These are phyloP conservation scores for Linnemannia exigua DNA, from an alignment of 192 early-diverging fungal species.

Conservation along the genomic window DNA sequence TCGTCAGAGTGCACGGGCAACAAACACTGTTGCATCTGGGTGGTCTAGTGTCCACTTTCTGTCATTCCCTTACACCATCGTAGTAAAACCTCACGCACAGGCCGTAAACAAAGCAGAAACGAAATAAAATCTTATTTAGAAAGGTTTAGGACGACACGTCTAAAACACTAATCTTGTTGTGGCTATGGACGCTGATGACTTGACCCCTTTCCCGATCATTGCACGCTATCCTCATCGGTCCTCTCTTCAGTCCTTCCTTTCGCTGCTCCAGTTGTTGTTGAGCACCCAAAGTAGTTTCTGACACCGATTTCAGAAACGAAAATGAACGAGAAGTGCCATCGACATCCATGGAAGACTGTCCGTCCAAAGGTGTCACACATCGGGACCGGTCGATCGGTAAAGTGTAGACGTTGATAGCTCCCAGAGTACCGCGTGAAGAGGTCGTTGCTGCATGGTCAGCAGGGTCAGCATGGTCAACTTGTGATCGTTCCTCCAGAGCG, in stretches of 20 bases:
- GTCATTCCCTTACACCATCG: not conserved
- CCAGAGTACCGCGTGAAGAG: not conserved
- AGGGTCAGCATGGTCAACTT: not conserved
- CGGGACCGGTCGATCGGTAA: slow-evolving; percentile 7
- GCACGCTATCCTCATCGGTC: not conserved
- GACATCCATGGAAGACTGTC: not conserved
- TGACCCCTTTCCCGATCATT: not conserved
- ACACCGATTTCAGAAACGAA: not conserved
- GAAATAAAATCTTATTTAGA: not conserved
- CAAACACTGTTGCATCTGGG: not conserved
- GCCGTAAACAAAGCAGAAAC: not conserved
- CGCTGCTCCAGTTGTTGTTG: not conserved
- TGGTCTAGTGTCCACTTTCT: not conserved
- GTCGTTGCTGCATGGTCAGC: not conserved
- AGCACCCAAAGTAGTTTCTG: not conserved
- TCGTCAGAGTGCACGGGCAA: not conserved
- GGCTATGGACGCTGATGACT: not conserved
- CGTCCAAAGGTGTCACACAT: not conserved
- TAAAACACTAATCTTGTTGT: not conserved
- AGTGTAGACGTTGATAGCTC: not conserved
- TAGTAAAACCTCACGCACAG: not conserved
- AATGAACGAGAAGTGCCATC: not conserved
- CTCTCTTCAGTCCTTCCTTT: not conserved
- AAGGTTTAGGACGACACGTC: not conserved
- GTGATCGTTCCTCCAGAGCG: not conserved